phyloP scores from a whole-genome alignment of 2,329 filamentous ascomycete species.

The Thielaviopsis cerberus region DNA sequence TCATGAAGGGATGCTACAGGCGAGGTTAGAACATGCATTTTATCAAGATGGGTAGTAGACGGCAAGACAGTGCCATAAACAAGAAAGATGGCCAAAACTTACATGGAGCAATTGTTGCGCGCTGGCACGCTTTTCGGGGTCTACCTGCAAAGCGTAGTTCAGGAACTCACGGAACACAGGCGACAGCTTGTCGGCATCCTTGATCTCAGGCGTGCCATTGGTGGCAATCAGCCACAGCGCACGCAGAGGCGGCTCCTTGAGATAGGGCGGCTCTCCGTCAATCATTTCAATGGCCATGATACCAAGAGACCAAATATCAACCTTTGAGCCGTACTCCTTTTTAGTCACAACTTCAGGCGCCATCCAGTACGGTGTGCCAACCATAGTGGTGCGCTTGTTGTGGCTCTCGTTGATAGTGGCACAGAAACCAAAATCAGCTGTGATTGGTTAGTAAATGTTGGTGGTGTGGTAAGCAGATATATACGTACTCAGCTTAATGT shows the following conservation, averaged over 20 bases:
- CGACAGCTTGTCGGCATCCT: constrained; percentile 71
- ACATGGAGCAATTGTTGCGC: constrained; percentile 86
- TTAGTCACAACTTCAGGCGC: constrained; percentile 91
- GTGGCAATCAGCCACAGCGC: constrained; percentile 93
- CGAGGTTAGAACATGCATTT: not conserved
- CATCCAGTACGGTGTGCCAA: constrained; percentile 99
- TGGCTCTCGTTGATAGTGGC: constrained; percentile 95
- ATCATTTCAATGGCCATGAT: constrained; percentile 99
- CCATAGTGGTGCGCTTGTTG: constrained; percentile 97
- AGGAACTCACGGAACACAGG: constrained; percentile 79
- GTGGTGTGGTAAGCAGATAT: not conserved
- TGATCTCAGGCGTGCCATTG: constrained; percentile 86
- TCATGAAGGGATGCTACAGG: constrained; percentile 61
- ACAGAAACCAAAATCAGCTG: constrained; percentile 96
- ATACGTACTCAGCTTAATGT: constrained; percentile 83
- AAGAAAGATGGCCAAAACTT: constrained; percentile 23
- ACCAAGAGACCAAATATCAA: constrained; percentile 94
- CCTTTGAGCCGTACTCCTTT: constrained; percentile 95
- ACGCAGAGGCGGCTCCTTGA: constrained; percentile 83
- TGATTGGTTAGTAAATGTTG: constrained; percentile 18
- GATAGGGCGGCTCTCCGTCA: constrained; percentile 88
- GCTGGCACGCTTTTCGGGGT: constrained; percentile 89
- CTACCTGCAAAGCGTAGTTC: constrained; percentile 82
- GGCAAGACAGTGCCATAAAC: constrained; percentile 13
- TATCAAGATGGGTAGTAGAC: not conserved